A percentile compares a stretch with the other conserved stretches of the same genome.
These are phyloP conservation scores for Lactarius psammicola DNA, from an alignment of 768 basidiomycete species.

Conservation along the genomic window DNA sequence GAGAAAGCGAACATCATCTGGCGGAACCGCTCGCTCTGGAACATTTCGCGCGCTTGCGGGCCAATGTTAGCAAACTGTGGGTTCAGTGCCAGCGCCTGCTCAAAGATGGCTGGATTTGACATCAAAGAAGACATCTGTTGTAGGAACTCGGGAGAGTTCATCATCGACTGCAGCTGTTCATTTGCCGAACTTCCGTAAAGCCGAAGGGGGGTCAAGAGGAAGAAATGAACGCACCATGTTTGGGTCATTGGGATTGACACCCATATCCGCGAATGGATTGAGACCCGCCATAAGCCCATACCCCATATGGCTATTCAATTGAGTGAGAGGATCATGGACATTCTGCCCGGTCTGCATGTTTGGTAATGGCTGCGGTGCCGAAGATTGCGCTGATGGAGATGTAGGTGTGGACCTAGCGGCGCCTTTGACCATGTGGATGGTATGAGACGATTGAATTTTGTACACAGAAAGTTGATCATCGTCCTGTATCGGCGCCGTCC, in stretches of 20 bases:
- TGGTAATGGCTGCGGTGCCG: slow-evolving; percentile 61
- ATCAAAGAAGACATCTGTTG: slow-evolving; percentile 86
- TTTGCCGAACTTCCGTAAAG: slow-evolving; percentile 2
- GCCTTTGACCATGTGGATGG: slow-evolving; percentile 93
- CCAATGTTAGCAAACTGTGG: slow-evolving; percentile 75
- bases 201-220: background rate
- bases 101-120: slow-evolving; percentile 85
- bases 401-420: slow-evolving; percentile 46
- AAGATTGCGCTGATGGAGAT: slow-evolving; percentile 38
- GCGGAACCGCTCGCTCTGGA: slow-evolving; percentile 73
- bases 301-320: slow-evolving; percentile 72
- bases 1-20: slow-evolving; percentile 59
- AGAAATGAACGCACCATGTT: slow-evolving; percentile 67
- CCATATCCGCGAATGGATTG: slow-evolving; percentile 92
- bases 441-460: slow-evolving; percentile 88
- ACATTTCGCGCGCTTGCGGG: slow-evolving; percentile 75
- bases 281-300: slow-evolving; percentile 80
- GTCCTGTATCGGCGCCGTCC: slow-evolving; percentile 47
- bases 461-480: slow-evolving; percentile 80
- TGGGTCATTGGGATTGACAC: slow-evolving; percentile 87
- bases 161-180: slow-evolving; percentile 73
- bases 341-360: slow-evolving; percentile 92
- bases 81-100: slow-evolving; percentile 79
- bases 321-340: slow-evolving; percentile 80
- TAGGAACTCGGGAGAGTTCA: slow-evolving; percentile 81